Evolutionary conservation across 2,329 filamentous ascomycete species (phyloP), one percentile per base, ranked within the genome.

Genomic region (Lizonia empirigonia): DNA sequence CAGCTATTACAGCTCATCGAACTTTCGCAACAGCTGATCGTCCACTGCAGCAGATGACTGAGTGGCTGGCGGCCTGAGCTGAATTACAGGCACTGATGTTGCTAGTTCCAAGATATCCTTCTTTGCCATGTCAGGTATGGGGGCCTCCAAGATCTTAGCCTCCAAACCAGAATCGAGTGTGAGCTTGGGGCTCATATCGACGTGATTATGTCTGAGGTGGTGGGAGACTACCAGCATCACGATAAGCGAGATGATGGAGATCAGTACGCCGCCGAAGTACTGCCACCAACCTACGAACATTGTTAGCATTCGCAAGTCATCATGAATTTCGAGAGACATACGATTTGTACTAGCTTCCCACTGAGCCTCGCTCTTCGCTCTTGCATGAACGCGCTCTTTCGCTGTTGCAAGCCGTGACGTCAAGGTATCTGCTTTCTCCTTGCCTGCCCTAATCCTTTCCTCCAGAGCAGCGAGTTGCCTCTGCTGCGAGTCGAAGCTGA

Each of bases 281-380:
- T 82, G 83, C 55, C 90, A 74, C 40, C 85, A 80, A 66, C 73
- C 74, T 76, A 38, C 33, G 23, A 4, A 27, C 9, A 20, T 22
- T 56, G 51, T 69, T 42, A 67, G 57, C 26, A 33, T 15, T 18
- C 40, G 19, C 9, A 37, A 20, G 15, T 24, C 10, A 3, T 1
- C n/a, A 13, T 7, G 15, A n/a, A 10, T 7, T 15, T 4, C 7
- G 9, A 4, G 20, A 20, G 10, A 58, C 67, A 10, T 67, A 72
- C 70, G 62, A 18, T 85, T 67, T 7, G 63, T 88, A 62, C 78
- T 83, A 63, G 88, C 85, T 72, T 89, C 83, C 79, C 86, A 87
- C 62, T 85, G 83, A 38, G 76, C 78, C 70, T 91, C 88, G 1
- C 82, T 80, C 48, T 78, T 79, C 68, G 89, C 86, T 81, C 87